Evolutionary conservation across 345 rosid genomes (phyloP).

Genomic region (Kernera saxatilis): DNA sequence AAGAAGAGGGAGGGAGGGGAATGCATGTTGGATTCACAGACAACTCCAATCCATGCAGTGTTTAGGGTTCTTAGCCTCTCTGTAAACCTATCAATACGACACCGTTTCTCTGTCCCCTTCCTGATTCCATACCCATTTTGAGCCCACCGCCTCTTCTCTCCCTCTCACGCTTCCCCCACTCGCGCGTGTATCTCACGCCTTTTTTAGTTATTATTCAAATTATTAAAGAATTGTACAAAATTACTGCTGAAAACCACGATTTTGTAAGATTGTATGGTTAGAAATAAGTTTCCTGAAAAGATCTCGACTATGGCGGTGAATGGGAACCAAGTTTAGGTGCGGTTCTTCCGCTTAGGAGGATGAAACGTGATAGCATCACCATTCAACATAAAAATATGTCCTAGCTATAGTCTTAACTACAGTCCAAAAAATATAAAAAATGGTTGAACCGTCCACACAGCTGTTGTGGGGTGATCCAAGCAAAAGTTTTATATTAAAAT

Average conservation of each 20-base stretch:
- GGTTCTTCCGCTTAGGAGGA: no score
- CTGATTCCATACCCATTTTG: slow-evolving; percentile 32
- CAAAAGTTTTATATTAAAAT: no score
- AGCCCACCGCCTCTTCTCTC: slow-evolving; percentile 29
- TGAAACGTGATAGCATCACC: no score
- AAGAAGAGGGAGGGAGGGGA: background rate
- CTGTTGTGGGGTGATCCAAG: no score
- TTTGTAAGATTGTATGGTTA: background rate
- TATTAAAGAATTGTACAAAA: no score
- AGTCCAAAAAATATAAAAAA: no score
- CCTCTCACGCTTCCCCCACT: background rate
- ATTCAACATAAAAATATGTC: no score
- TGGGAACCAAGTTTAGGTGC: no score
- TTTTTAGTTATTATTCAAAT: background rate
- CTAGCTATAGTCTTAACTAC: no score
- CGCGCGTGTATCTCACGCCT: background rate
- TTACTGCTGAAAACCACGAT: no score
- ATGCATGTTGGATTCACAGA: slow-evolving; percentile 32
- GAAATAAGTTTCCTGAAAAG: no score
- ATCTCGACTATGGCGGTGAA: background rate
- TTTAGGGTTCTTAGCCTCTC: slow-evolving; percentile 19
- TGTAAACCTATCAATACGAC: slow-evolving; percentile 31
- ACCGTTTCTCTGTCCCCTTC: slow-evolving; percentile 29
- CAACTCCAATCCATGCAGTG: slow-evolving; percentile 34
- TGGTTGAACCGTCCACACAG: no score